These are phyloP conservation scores for Xerocomellus amylosporus DNA, from an alignment of 768 basidiomycete species.

Conservation along the genomic window DNA sequence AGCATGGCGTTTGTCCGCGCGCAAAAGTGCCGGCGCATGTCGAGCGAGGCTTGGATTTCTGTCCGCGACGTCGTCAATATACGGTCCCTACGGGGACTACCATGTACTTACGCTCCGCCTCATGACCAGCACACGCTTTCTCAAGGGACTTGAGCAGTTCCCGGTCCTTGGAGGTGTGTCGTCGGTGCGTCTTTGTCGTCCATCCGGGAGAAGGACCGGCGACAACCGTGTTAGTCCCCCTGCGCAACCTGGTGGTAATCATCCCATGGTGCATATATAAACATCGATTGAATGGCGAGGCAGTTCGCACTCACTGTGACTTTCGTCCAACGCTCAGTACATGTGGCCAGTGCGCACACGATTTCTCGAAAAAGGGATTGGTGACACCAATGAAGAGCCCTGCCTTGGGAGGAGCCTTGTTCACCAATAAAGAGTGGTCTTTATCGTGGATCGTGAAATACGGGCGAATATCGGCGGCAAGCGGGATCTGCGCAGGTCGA, in stretches of 20 bases:
- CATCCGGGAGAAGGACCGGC: conserved; percentile 67
- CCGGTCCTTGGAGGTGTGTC: conserved; percentile 84
- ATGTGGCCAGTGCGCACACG: conserved; percentile 85
- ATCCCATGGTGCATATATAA: neutral
- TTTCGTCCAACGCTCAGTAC: conserved; percentile 64
- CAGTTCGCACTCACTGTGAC: conserved; percentile 36
- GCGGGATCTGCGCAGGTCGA: conserved; percentile 58
- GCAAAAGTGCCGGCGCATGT: conserved; percentile 77
- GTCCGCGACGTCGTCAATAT: neutral
- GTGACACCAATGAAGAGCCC: conserved; percentile 83
- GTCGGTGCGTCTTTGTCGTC: conserved; percentile 75
- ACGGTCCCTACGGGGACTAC: neutral
- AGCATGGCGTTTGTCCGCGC: conserved; percentile 83
- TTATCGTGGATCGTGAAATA: conserved; percentile 96
- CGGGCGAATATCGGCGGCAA: conserved; percentile 82
- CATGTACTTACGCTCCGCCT: conserved; percentile 49
- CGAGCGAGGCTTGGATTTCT: conserved; percentile 64
- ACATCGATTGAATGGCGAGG: neutral
- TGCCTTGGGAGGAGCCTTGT: conserved; percentile 73
- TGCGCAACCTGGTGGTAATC: conserved; percentile 4
- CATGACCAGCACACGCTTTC: conserved; percentile 48
- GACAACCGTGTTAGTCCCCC: conserved; percentile 5
- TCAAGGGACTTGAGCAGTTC: conserved; percentile 71
- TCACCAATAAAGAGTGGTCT: conserved; percentile 74
- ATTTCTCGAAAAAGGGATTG: conserved; percentile 81